Evolutionary conservation across 345 rosid genomes (phyloP).

Genomic region (Acer saccharum): DNA sequence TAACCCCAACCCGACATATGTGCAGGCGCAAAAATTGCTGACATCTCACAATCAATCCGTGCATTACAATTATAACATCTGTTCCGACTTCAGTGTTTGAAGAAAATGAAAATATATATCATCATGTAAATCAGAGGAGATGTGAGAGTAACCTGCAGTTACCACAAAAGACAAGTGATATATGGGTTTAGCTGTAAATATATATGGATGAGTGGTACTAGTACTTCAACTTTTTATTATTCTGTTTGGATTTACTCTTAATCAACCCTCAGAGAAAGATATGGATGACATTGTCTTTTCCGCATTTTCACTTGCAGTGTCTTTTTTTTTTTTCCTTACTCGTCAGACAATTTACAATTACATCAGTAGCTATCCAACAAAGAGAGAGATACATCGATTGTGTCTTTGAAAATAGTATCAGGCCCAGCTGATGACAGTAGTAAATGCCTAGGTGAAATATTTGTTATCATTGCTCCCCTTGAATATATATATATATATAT

Average conservation of each 20-base stretch:
- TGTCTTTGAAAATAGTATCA: background rate
- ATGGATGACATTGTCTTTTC: constrained; percentile 1
- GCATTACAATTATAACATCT: too few species aligned
- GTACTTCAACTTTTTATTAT: background rate
- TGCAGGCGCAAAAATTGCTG: constrained; percentile 7
- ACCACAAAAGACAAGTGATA: constrained; percentile 9
- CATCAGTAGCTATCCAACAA: background rate
- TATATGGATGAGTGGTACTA: background rate
- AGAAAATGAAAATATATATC: background rate
- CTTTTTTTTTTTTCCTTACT: background rate
- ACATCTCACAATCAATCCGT: constrained; percentile 4
- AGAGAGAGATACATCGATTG: background rate
- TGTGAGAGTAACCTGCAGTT: background rate
- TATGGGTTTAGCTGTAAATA: background rate
- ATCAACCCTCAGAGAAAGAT: background rate
- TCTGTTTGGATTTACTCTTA: background rate
- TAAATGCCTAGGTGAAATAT: too few species aligned
- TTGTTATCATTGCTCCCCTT: too few species aligned
- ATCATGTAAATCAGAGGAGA: background rate
- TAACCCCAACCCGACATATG: constrained; percentile 1
- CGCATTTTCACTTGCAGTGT: background rate
- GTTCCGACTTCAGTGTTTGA: too few species aligned
- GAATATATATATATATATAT: too few species aligned
- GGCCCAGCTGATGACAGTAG: background rate
- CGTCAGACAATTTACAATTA: too few species aligned